phyloP scores from a whole-genome alignment of 192 early-diverging fungal species.

The Mortierella alpina region DNA sequence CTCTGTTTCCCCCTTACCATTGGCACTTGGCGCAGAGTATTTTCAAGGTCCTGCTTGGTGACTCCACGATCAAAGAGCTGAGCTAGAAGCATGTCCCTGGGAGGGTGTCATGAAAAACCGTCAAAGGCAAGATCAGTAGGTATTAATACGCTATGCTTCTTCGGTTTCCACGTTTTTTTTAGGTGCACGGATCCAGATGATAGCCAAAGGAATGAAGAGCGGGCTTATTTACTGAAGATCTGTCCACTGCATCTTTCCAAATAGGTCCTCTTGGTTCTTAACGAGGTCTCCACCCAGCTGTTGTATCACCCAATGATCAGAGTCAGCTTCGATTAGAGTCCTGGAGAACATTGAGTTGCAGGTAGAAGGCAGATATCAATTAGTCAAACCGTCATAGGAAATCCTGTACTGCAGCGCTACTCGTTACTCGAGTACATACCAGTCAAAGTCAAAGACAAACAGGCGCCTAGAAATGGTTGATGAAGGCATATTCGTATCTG shows the following conservation, averaged over 20 bases:
- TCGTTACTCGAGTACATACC: conserved; percentile 47
- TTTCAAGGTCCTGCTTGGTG: conserved; percentile 15
- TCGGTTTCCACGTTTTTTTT: not conserved
- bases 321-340: conserved; percentile 73
- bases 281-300: conserved; percentile 48
- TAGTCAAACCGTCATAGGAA: not conserved
- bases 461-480: conserved; percentile 49
- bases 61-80: conserved; percentile 25
- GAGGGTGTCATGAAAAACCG: not conserved
- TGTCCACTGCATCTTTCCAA: conserved; percentile 64
- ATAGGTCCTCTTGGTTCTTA: conserved; percentile 34
- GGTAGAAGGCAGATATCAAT: not conserved
- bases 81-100: conserved; percentile 26
- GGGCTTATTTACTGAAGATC: conserved; percentile 64
- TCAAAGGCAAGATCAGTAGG: not conserved
- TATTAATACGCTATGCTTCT: not conserved
- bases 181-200: not conserved
- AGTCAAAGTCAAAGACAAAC: conserved; percentile 77
- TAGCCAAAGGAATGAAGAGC: not conserved
- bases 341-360: conserved; percentile 30
- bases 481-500: conserved; percentile 16
- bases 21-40: conserved; percentile 19
- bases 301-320: conserved; percentile 62
- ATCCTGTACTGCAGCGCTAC: not conserved
- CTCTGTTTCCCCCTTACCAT: conserved; percentile 25